Evolutionary conservation across 2,329 filamentous ascomycete species (phyloP).

Genomic region (Myriangium duriaei): DNA sequence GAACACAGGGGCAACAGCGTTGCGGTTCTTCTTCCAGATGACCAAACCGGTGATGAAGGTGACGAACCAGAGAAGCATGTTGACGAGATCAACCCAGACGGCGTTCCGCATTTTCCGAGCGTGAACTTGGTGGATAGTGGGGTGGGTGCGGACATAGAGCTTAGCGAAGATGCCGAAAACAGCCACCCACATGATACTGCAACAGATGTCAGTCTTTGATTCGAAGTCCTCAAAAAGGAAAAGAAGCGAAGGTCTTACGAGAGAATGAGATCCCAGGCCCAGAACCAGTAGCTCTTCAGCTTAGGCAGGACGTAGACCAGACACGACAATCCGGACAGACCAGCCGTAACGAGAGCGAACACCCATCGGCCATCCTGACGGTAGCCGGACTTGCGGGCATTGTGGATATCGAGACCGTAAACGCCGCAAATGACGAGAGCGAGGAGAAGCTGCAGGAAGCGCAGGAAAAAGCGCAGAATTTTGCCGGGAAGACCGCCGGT

Average conservation of each 20-base stretch:
- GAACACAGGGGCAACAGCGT: constrained; percentile 37
- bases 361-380: constrained; percentile 60
- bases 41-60: constrained; percentile 43
- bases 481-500: constrained; percentile 28
- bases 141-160: constrained; percentile 61
- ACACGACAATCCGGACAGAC: constrained; percentile 49
- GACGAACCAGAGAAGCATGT: constrained; percentile 63
- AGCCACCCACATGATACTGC: constrained; percentile 58
- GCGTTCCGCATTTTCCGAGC: constrained; percentile 72
- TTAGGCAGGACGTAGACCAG: constrained; percentile 52
- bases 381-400: constrained; percentile 36
- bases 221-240: too few relatives aligned
- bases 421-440: constrained; percentile 66
- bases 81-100: constrained; percentile 52
- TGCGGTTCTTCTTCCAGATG: constrained; percentile 48
- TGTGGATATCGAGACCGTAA: constrained; percentile 57
- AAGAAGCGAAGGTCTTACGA: constrained; percentile 34
- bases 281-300: constrained; percentile 40
- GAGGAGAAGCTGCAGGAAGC: constrained; percentile 64
- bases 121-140: constrained; percentile 38
- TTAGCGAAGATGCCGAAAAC: constrained; percentile 75
- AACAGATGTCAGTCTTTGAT: too few relatives aligned
- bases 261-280: constrained; percentile 58
- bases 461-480: constrained; percentile 48
- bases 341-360: constrained; percentile 61